Conservation (phyloP, 2,329 filamentous ascomycete species). For the Sclerotinia spermophila region DNA sequence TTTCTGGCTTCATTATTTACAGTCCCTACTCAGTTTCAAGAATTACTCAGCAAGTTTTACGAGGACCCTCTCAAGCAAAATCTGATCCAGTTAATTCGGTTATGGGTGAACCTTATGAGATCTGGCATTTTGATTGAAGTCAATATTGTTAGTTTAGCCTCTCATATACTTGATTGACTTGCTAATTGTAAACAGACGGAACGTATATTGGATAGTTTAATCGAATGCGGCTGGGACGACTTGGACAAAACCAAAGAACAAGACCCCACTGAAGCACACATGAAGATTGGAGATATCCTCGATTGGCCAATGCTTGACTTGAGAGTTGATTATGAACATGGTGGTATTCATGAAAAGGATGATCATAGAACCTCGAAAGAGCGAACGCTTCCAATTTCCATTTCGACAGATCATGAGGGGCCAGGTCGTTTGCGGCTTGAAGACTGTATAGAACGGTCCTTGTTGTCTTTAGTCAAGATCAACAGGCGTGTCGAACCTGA, state of each 20-base stretch:
- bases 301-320: conserved; percentile 83
- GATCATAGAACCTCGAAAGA: conserved; percentile 97
- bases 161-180: neutral
- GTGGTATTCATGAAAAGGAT: conserved; percentile 76
- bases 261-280: conserved; percentile 93
- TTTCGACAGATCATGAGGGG: conserved; percentile 65
- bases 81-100: conserved; percentile 70
- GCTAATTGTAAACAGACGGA: conserved; percentile 56
- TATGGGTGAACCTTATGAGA: conserved; percentile 92
- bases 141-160: conserved; percentile 62
- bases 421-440: conserved; percentile 65
- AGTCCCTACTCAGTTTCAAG: conserved; percentile 80
- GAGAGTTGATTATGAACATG: conserved; percentile 93
- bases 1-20: conserved; percentile 96
- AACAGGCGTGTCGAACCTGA: conserved; percentile 64
- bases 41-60: conserved; percentile 74
- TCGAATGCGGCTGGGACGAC: conserved; percentile 84
- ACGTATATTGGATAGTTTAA: conserved; percentile 75
- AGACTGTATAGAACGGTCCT: conserved; percentile 89
- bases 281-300: conserved; percentile 86
- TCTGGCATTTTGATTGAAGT: conserved; percentile 79
- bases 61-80: conserved; percentile 67
- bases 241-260: conserved; percentile 77
- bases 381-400: conserved; percentile 81
- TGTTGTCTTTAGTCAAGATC: conserved; percentile 84